Percentiles rank a stretch among this genome's conserved stretches.
Evolutionary conservation across 495 filamentous ascomycete genomes (phyloP).

Genomic region (Aspergillus leporis): DNA sequence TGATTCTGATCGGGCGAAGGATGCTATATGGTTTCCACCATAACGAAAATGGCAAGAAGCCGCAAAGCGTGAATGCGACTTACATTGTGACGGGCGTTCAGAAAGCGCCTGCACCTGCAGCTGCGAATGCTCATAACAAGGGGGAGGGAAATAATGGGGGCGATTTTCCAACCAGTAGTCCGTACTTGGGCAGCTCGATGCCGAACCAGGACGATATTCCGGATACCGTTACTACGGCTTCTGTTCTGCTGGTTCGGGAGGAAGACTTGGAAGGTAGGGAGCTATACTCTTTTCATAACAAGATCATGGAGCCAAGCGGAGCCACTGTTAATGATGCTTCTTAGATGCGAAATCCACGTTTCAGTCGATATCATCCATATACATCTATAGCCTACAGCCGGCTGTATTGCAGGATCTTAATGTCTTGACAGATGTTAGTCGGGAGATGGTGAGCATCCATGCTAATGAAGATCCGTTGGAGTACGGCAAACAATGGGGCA

Average conservation of each 20-base stretch:
- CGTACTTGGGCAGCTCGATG: conserved; percentile 60
- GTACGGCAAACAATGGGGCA: conserved; percentile 61
- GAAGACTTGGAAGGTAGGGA: conserved; percentile 72
- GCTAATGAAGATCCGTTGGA: conserved; percentile 64
- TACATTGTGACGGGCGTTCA: conserved; percentile 76
- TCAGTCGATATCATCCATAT: conserved; percentile 69
- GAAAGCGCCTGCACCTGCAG: conserved; percentile 30
- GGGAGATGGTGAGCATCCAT: conserved; percentile 55
- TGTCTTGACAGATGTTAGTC: conserved; percentile 65
- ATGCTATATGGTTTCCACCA: conserved; percentile 90
- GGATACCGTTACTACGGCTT: conserved; percentile 42
- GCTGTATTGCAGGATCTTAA: conserved; percentile 73
- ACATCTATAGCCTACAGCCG: conserved; percentile 84
- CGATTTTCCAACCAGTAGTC: conserved; percentile 68
- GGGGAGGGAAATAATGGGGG: conserved; percentile 62
- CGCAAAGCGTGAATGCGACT: conserved; percentile 76
- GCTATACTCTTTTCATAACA: neutral
- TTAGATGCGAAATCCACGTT: conserved; percentile 69
- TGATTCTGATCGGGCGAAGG: conserved; percentile 40
- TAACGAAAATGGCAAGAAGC: conserved; percentile 74
- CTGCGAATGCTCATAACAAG: conserved; percentile 28
- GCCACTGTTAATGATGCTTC: conserved; percentile 6
- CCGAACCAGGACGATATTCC: conserved; percentile 47
- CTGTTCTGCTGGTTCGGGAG: conserved; percentile 74
- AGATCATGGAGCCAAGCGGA: neutral